Conservation (phyloP, 805 yeast species). For the Tetrapisispora nanseiensis region DNA sequence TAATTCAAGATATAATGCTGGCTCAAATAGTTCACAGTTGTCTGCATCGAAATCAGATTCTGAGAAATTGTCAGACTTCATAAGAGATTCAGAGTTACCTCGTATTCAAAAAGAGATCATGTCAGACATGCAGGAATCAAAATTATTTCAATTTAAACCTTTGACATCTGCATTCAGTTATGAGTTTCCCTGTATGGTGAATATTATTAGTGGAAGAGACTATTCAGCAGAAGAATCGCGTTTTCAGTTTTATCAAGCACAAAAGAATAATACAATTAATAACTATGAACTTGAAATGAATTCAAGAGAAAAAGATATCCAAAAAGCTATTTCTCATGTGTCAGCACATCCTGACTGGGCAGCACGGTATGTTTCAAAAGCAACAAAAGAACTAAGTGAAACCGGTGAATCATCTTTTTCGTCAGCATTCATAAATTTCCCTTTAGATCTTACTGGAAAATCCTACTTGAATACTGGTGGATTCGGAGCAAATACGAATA, state of each 20-base stretch:
- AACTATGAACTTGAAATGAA: constrained; percentile 34
- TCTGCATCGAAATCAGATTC: constrained; percentile 5
- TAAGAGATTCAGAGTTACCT: constrained; percentile 15
- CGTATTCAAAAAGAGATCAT: constrained; percentile 23
- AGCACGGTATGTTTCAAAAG: constrained; percentile 46
- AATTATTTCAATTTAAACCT: constrained; percentile 25
- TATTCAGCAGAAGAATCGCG: constrained; percentile 45
- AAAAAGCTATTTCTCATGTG: constrained; percentile 32
- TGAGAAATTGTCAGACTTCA: constrained; percentile 16
- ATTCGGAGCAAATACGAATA: constrained; percentile 8
- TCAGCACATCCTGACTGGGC: constrained; percentile 38
- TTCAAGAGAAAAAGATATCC: constrained; percentile 40
- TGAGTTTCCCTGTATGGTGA: constrained; percentile 38
- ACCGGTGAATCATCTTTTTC: constrained; percentile 20
- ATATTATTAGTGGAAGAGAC: constrained; percentile 43
- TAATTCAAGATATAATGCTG: not conserved
- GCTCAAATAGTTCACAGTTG: not conserved
- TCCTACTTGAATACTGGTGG: constrained; percentile 6
- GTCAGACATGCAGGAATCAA: constrained; percentile 15
- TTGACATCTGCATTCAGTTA: constrained; percentile 40
- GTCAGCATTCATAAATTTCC: constrained; percentile 28
- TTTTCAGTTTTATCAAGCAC: constrained; percentile 37
- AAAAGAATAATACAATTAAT: constrained; percentile 27
- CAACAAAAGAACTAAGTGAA: constrained; percentile 28
- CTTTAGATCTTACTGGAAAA: constrained; percentile 26